Percentiles rank a stretch among this genome's conserved stretches.
Conservation (phyloP, 106 monocot genomes). For the Dendrobium officinale region DNA sequence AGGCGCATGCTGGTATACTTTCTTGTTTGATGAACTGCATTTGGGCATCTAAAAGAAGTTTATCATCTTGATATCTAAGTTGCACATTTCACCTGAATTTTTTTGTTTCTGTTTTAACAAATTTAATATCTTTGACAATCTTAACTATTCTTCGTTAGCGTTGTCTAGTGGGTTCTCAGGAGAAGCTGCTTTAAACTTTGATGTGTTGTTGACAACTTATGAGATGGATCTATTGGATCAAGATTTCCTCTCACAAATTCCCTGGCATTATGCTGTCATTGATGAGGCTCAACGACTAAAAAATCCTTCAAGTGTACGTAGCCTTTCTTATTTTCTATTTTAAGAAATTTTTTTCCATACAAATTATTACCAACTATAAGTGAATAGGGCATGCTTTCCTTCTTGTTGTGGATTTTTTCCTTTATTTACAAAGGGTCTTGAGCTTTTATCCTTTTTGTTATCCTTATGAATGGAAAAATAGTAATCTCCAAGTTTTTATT, state of each 20-base stretch:
- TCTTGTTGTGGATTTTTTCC: not conserved
- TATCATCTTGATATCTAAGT: constrained; percentile 2
- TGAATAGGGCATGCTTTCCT: not conserved
- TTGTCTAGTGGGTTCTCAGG: constrained; percentile 16
- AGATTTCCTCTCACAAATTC: constrained; percentile 91
- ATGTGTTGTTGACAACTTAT: constrained; percentile 89
- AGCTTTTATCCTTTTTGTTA: no score
- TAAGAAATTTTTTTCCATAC: not conserved
- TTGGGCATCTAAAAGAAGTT: not conserved
- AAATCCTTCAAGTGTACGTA: constrained; percentile 84
- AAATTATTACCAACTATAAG: not conserved
- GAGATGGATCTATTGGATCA: constrained; percentile 83
- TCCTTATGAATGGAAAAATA: not conserved
- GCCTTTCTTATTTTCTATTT: not conserved
- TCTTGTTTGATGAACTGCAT: not conserved
- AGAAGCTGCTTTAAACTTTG: constrained; percentile 49
- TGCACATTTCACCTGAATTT: not conserved
- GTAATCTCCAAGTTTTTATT: not conserved
- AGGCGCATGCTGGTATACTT: not conserved
- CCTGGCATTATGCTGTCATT: constrained; percentile 83
- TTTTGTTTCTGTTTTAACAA: not conserved
- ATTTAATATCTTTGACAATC: not conserved
- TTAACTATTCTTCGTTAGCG: not conserved
- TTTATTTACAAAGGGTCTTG: no score
- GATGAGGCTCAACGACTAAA: constrained; percentile 97